These are phyloP conservation scores for Calonectria montana DNA, from an alignment of 2,329 filamentous ascomycete species.

Conservation along the genomic window DNA sequence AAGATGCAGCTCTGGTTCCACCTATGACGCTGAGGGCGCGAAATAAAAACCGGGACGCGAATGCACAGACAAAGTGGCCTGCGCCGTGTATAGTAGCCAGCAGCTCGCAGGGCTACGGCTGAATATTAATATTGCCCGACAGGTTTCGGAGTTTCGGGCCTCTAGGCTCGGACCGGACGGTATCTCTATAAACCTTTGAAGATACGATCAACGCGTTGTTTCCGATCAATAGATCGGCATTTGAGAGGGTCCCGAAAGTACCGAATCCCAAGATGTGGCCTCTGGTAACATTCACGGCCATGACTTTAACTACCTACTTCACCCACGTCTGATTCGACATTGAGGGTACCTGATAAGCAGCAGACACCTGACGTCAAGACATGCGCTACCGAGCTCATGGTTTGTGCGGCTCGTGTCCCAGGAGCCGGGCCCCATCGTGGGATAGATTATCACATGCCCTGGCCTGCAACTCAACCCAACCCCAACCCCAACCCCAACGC, in stretches of 20 bases:
- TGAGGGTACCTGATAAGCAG: constrained; percentile 38
- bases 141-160: constrained; percentile 1
- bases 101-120: neutral
- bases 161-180: neutral
- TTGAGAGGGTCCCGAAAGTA: constrained; percentile 1
- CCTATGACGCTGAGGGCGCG: constrained; percentile 39
- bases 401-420: constrained; percentile 6
- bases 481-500: too few species aligned
- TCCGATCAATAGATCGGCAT: neutral
- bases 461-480: neutral
- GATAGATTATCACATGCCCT: constrained; percentile 1
- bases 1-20: constrained; percentile 22
- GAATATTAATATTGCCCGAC: neutral
- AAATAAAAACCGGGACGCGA: constrained; percentile 35
- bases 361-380: constrained; percentile 42
- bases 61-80: constrained; percentile 15
- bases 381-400: constrained; percentile 15
- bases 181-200: neutral
- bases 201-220: constrained; percentile 3
- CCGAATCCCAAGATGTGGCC: constrained; percentile 7
- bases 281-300: neutral
- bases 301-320: neutral
- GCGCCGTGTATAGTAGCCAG: neutral
- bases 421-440: constrained; percentile 10
- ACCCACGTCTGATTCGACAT: neutral